Base-by-base conservation (phyloP, 257 asterid genomes). In the Salvia hispanica region DNA sequence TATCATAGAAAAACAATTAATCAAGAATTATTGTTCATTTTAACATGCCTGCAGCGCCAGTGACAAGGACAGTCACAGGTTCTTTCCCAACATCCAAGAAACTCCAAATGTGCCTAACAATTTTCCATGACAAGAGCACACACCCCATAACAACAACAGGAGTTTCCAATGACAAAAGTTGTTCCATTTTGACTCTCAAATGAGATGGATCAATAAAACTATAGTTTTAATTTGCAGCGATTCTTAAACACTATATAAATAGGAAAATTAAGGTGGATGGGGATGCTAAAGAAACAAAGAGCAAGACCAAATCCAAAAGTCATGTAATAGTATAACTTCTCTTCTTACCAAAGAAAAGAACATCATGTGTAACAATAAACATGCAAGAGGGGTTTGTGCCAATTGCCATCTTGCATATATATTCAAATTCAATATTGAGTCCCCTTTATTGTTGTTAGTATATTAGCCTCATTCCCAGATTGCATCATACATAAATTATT, bases 11-110 rank as follows among this genome's bases (percentile, higher is more conserved):
- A 10, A 40, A 40, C 5, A 47, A 47, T n/a, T 21, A 47, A 47
- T n/a, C 53, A 47, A 47, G 9, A n/a, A 48, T 48, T 6, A 39
- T 8, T 5, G 7, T 36, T 36, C 5, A 36, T 36, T 36, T 4
- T 39, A 8, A 40, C 88, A 66, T 86, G 86, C 96, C 96, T 86
- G 97, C 96, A 56, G 96, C 95, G 52, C 92, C 97, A 3, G 97
- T 88, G 56, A 90, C 88, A 43, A 90, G 86, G 6, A 91, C 88
- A 44, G 79, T 84, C 45, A 86, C 7, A 4, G 96, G 91, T 12
- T 83, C 88, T 21, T 86, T 88, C 45, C 75, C 86, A 0, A 82
- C 4, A 25, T 80, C 79, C 69, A 74, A 12, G 64, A 67, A 77
- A 47, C 85, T 79, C 92, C 87, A 82, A 14, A 84, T 80, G 44